Evolutionary conservation across 2,329 filamentous ascomycete genomes (phyloP), one percentile per base, ranked within the genome.

Genomic region (Alternaria postmessia): DNA sequence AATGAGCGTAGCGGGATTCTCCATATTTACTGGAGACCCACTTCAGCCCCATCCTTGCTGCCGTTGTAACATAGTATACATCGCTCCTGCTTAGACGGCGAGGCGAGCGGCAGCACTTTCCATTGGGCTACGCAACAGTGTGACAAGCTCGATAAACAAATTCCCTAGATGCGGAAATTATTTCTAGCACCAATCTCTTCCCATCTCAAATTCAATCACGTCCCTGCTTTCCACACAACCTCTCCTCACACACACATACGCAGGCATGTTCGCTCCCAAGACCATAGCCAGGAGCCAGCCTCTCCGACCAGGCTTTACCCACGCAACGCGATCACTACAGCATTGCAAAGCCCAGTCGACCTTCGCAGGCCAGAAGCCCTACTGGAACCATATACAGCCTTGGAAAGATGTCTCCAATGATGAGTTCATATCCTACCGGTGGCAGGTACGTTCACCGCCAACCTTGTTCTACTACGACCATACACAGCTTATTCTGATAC

Each of bases 351-450:
- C 42, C 8, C 54, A 66, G 20, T 72, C 68, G 9, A 70, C 59
- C 1, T 55, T 55, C 6, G 9, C 24, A n/a, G 51, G 55, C 14
- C 39, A 63, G 32, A 67, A 69, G 3, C 63, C 59, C 44, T 87
- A 86, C 64, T 87, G 85, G 85, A 81, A 81, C 22, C 80, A 79
- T 16, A 77, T 87, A 16, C 74, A 81, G 1, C 69, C 80, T 22
- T 88, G 85, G 85, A 77, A 81, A 55, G 67, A 85, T 63, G 78
- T 86, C 0, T 68, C 82, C 0, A 67, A 75, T 3, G 72, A 82
- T 2, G 76, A 86, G 0, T 88, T 88, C 63, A 75, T 85, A 20
- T 84, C 79, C 34, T 85, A 87, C 59, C 71, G 77, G 11, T 88
- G 85, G 84, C 83, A 85, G 65, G 86, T 86, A 77, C 73, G 83